Conservation (phyloP, 805 yeast genomes). For the Peterozyma toletana region DNA sequence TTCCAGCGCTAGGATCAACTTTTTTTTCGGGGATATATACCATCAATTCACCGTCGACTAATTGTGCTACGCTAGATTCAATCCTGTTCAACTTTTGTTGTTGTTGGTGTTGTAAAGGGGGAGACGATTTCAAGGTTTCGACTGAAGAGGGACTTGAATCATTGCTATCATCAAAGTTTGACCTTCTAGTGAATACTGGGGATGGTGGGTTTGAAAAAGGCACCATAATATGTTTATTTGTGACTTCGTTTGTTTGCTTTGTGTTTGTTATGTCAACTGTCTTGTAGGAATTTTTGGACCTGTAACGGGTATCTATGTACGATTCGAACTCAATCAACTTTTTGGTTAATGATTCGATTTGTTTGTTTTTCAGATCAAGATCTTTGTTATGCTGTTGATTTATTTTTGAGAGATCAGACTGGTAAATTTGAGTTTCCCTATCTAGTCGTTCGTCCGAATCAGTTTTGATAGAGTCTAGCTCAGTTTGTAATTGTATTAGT, state of each 20-base stretch:
- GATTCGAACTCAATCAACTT: neutral
- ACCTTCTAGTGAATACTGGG: neutral
- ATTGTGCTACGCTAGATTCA: too few relatives aligned
- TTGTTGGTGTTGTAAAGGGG: too few relatives aligned
- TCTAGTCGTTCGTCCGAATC: too few relatives aligned
- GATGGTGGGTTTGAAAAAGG: neutral
- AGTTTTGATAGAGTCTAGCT: too few relatives aligned
- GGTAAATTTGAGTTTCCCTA: too few relatives aligned
- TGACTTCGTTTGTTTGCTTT: neutral
- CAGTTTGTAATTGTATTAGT: too few relatives aligned
- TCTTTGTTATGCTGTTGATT: constrained; percentile 1
- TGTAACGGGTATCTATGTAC: too few relatives aligned
- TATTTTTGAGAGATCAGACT: neutral
- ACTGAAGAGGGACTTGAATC: too few relatives aligned
- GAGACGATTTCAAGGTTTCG: too few relatives aligned
- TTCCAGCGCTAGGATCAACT: constrained; percentile 66
- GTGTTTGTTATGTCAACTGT: neutral
- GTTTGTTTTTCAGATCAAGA: constrained; percentile 1
- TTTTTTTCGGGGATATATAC: constrained; percentile 40
- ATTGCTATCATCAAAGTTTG: too few relatives aligned
- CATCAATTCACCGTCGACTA: constrained; percentile 30
- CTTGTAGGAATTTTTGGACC: too few relatives aligned
- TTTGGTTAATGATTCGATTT: constrained; percentile 3
- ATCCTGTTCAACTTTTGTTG: too few relatives aligned
- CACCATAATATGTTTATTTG: neutral